Evolutionary conservation across 768 basidiomycete genomes (phyloP), one percentile per base, ranked within the genome.

Genomic region (Tulasnella sp.): DNA sequence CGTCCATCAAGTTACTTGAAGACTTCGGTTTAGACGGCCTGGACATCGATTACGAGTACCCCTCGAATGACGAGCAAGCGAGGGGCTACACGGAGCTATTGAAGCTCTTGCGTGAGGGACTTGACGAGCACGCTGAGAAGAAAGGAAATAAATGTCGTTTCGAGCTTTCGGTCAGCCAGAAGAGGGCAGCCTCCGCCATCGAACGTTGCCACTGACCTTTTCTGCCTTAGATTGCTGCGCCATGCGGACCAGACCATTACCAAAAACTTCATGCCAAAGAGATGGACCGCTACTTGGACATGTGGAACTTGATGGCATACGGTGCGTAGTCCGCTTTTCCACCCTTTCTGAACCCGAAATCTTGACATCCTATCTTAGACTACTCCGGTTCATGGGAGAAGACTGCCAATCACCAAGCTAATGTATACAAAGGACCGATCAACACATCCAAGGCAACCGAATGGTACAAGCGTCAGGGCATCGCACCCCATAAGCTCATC

Each of bases 11-110:
- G 82, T 85, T 99, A 4, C 87, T 99, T 50, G 96, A 98, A 84
- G 87, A 99, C 85, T 94, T 95, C 81, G 98, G 96, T 0, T 85
- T 98, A 31, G 97, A 99, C 83, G 97, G 98, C 0, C 87, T 97
- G 12, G 96, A 97, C 83, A 86, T 97, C 41, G 96, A 97, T 85
- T 97, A 96, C 83, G 97, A 99, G 72, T 98, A 97, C 85, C 98
- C 98, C 0, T 88, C 89, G 72, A 92, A 93, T 82, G 89, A 92
- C 20, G 87, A 87, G 1, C 93, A 99, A 85, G 96, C 97, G 0
- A 86, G 85, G 37, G 96, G 95, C 3, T 99, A 97, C 84, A 92
- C 93, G 24, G 90, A 91, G n/a, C 88, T 99, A 22, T 87, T 99
- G 79, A 89, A 87, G 75, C 94, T 95, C 83, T 88, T 97, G 77